Evolutionary conservation across 2,329 filamentous ascomycete genomes (phyloP).

Genomic region (Chaetomiaceae sp.): DNA sequence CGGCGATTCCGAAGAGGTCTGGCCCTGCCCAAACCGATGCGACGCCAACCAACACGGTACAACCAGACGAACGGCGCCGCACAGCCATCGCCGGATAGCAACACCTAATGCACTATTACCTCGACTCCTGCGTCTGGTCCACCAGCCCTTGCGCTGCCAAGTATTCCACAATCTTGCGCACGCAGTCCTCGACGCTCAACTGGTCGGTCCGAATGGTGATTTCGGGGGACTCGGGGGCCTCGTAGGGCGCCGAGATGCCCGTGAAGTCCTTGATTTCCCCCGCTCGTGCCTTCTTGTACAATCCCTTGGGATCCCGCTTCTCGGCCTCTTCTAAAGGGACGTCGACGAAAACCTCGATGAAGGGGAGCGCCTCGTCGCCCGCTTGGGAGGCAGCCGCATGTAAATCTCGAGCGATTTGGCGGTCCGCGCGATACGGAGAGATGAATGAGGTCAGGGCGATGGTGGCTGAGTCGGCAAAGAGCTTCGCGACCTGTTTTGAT

Average conservation of each 20-base stretch:
- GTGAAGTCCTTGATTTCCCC: slow-evolving; percentile 98
- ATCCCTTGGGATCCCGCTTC: slow-evolving; percentile 90
- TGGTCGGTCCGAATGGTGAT: slow-evolving; percentile 79
- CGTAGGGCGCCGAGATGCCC: slow-evolving; percentile 90
- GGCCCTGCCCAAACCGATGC: background rate
- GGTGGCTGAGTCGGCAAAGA: slow-evolving; percentile 85
- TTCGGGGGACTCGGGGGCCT: slow-evolving; percentile 79
- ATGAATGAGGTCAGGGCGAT: slow-evolving; percentile 96
- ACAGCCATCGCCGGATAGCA: background rate
- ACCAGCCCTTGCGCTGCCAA: slow-evolving; percentile 63
- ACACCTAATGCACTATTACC: slow-evolving; percentile 9
- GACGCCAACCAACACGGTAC: background rate
- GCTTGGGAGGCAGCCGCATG: slow-evolving; percentile 57
- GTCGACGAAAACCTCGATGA: slow-evolving; percentile 92
- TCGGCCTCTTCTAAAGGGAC: slow-evolving; percentile 87
- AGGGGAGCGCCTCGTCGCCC: slow-evolving; percentile 67
- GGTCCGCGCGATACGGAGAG: slow-evolving; percentile 85
- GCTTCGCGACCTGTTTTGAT: slow-evolving; percentile 68
- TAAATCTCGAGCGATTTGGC: slow-evolving; percentile 71
- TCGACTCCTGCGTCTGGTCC: slow-evolving; percentile 27
- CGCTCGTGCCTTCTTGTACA: slow-evolving; percentile 93
- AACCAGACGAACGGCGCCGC: background rate
- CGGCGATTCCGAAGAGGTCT: too few relatives aligned
- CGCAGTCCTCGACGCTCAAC: slow-evolving; percentile 80
- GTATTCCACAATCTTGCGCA: slow-evolving; percentile 76